Evolutionary conservation across 208 protist species (phyloP), one percentile per base, ranked within the genome.

Genomic region (Naegleria fowleri): DNA sequence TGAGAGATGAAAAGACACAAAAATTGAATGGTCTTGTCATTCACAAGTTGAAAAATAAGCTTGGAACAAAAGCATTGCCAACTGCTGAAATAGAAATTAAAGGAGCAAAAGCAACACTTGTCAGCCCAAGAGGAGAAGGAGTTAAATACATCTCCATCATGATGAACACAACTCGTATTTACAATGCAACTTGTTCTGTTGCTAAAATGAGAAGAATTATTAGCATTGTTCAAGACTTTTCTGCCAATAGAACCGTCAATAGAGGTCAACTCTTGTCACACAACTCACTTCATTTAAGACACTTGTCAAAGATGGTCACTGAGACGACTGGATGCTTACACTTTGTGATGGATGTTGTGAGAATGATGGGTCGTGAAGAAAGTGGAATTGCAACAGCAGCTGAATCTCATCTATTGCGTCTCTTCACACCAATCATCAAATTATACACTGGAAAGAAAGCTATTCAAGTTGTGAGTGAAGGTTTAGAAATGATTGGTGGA

Each of bases 11-110:
- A 41, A n/a, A 41, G 29, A 43, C 38, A 48, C 51, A 75, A 33
- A 85, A 93, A 16, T 67, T 92, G 33, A 91, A 93, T 79, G 87
- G 90, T 22, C 91, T 93, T 15, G 11, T 79, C 0, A 75, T 93
- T 36, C 91, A 93, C n/a, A 90, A 90, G 7, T 36, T 93, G 15
- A 93, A 93, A 38, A 84, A 93, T 16, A 93, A 93, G 75, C 90
- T 93, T 29, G 92, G 92, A 79, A 93, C 92, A 0, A 93, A 93
- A 29, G 91, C 91, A 4, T 76, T 93, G 2, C 92, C 92, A 59
- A 93, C 92, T 0, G 76, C 92, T 36, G 92, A 93, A 76, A 15
- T 93, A 0, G 90, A 90, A 33, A 29, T 93, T 3, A 33, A 91
- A 5, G 88, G 84, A 13, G 90, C 90, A 19, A 38, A 85, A 38